Base-by-base conservation (phyloP, 768 basidiomycete genomes). In the Tylopilus cervinicoccineus region DNA sequence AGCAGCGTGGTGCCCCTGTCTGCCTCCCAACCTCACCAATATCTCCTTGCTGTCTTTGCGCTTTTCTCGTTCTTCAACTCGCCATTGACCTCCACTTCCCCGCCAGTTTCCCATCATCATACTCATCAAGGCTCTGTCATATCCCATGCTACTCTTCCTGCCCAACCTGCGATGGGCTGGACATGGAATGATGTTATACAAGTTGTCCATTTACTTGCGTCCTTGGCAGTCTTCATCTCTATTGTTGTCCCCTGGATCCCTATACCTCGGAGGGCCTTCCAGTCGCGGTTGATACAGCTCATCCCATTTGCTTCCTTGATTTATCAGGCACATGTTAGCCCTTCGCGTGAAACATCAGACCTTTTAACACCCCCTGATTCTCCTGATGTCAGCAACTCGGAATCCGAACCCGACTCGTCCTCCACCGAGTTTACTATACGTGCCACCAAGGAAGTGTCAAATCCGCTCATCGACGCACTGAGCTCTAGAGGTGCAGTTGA, bases 11-110 rank as follows among this genome's bases (percentile, higher is more conserved):
- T 56, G 2, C 52, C 57, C 10, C 50, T 55, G 9, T 17, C 40
- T 5, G 31, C 34, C 16, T 38, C 60, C 29, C 65, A 61, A 16
- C 64, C 70, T 3, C 73, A 66, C 36, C 88, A 89, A 52, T 90
- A 86, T 64, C 81, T 92, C 43, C 79, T 93, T 39, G 88, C 87
- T 23, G 81, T 81, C 23, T 92, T 92, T 58, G 86, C 87, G 0
- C 73, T 92, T 45, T 89, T 93, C 70, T 90, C 87, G 0, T 86
- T 92, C 69, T 88, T 90, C 73, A 89, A 87, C 57, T 86, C 84
- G 0, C 82, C 86, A 2, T 64, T 87, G 16, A 75, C 83, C 0
- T 72, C 77, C 1, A 66, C 69, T 10, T 53, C 73, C 1, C 54
- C 63, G 24, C 59, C 63, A 10, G 46, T 62, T 20, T 43, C 64